phyloP scores from a whole-genome alignment of 1,139 yeast genomes.

The Candida sojae region DNA sequence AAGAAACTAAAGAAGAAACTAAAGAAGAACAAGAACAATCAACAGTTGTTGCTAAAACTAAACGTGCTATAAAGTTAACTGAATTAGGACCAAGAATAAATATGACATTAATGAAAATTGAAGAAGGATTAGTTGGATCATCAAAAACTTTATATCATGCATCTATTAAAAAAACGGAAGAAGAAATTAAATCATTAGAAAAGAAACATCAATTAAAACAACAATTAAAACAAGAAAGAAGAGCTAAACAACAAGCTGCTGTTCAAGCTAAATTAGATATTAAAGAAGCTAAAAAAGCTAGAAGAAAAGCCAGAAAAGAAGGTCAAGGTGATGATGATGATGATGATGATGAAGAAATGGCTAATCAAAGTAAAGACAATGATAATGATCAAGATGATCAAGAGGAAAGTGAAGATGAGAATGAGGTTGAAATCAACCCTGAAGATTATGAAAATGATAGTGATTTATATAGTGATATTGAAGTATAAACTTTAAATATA shows the following conservation, averaged over 20 bases:
- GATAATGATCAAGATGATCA: background rate
- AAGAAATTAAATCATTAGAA: conserved; percentile 64
- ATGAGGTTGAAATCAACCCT: conserved; percentile 35
- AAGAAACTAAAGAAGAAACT: conserved; percentile 18
- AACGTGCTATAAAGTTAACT: conserved; percentile 87
- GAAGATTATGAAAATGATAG: conserved; percentile 52
- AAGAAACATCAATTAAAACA: conserved; percentile 64
- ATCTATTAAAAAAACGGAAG: conserved; percentile 58
- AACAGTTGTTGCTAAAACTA: conserved; percentile 34
- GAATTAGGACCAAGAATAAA: conserved; percentile 93
- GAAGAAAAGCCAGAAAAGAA: conserved; percentile 63
- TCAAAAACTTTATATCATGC: conserved; percentile 82
- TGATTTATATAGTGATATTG: conserved; percentile 49
- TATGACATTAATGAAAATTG: conserved; percentile 78
- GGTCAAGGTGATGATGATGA: conserved; percentile 31
- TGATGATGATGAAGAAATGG: conserved; percentile 14
- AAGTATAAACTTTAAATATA: conserved; percentile 14
- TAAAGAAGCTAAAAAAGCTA: conserved; percentile 70
- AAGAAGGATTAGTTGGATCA: conserved; percentile 83
- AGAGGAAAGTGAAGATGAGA: conserved; percentile 14
- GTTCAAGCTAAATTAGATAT: conserved; percentile 75
- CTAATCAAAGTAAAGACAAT: conserved; percentile 2
- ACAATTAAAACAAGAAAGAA: conserved; percentile 68
- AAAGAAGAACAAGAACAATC: conserved; percentile 7
- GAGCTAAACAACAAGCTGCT: conserved; percentile 77